phyloP scores from a whole-genome alignment of 139 green algal species.

The Chlorella sp. region DNA sequence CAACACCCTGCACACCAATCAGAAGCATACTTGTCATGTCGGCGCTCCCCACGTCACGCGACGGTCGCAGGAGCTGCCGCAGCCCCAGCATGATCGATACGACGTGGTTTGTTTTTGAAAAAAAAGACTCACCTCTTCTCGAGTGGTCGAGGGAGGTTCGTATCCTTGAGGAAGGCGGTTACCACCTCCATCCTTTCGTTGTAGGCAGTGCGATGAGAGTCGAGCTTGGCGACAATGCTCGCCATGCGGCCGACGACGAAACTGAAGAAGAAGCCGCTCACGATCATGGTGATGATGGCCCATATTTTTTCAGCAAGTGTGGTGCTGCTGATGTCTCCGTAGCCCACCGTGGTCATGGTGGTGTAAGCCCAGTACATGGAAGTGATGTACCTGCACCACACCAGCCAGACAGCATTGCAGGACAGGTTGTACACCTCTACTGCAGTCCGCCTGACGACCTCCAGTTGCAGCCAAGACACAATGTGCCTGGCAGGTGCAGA shows the following conservation, averaged over 20 bases:
- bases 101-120: no score
- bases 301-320: constrained; percentile 34
- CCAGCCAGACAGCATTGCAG: no score
- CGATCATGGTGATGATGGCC: constrained; percentile 46
- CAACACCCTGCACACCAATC: constrained; percentile 30
- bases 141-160: constrained; percentile 30
- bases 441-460: no score
- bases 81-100: no score
- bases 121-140: constrained; percentile 30
- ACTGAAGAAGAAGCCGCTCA: constrained; percentile 50
- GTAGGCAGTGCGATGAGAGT: constrained; percentile 24
- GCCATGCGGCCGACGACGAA: constrained; percentile 46
- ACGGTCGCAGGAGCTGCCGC: no score
- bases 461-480: no score
- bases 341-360: constrained; percentile 55
- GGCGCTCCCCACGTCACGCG: no score
- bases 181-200: constrained; percentile 41
- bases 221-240: constrained; percentile 23
- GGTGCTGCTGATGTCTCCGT: constrained; percentile 33
- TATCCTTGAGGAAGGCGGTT: constrained; percentile 41
- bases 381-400: constrained; percentile 38
- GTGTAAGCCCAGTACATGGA: constrained; percentile 44
- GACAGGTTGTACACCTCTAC: no score
- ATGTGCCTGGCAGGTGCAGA: no score
- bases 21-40: no score